These are phyloP conservation scores for Cydonia oblonga DNA, from an alignment of 331 rosid genomes.

Conservation along the genomic window DNA sequence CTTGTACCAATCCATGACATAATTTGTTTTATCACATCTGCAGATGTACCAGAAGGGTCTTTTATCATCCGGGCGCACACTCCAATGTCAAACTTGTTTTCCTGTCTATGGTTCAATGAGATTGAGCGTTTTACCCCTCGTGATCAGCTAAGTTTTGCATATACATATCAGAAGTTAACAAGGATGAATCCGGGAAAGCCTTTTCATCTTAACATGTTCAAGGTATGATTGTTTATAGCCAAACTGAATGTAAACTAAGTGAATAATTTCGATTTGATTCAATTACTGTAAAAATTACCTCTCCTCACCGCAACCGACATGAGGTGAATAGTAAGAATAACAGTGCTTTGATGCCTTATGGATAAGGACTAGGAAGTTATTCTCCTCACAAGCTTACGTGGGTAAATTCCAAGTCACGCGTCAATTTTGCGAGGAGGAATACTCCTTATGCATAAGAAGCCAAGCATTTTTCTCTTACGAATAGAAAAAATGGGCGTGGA, in stretches of 20 bases:
- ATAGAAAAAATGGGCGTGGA: background rate
- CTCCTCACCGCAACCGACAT: background rate
- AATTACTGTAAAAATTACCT: background rate
- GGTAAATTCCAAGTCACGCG: background rate
- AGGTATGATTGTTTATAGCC: constrained; percentile 34
- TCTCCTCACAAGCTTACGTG: background rate
- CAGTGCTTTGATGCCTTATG: background rate
- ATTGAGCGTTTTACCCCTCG: constrained; percentile 91
- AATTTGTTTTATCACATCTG: constrained; percentile 1
- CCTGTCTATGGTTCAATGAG: constrained; percentile 96
- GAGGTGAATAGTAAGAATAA: background rate
- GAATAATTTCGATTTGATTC: background rate
- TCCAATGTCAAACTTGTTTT: constrained; percentile 85
- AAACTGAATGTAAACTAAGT: constrained; percentile 2
- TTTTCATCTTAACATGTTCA: constrained; percentile 81
- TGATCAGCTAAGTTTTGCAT: constrained; percentile 91
- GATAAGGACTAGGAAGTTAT: background rate
- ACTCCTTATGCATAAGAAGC: background rate
- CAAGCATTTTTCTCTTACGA: background rate
- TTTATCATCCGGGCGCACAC: constrained; percentile 84
- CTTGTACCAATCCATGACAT: background rate
- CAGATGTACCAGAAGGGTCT: constrained; percentile 93
- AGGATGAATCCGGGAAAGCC: constrained; percentile 85
- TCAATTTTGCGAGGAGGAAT: background rate
- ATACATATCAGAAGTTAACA: constrained; percentile 80